phyloP scores from a whole-genome alignment of 768 basidiomycete genomes.

The Neoboletus brunneissimus region DNA sequence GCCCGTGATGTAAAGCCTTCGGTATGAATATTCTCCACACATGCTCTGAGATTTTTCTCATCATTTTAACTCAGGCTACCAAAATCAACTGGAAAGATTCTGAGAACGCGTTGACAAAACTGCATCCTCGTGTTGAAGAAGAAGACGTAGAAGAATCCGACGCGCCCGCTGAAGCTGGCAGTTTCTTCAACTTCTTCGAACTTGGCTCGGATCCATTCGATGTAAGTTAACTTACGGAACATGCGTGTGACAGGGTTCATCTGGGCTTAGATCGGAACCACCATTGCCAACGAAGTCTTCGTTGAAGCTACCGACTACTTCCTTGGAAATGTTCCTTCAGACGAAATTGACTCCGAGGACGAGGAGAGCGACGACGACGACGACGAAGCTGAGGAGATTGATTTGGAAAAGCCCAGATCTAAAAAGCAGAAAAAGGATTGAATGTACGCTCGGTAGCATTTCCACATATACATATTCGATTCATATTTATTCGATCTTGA shows the following conservation, averaged over 20 bases:
- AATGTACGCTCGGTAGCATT: slow-evolving; percentile 16
- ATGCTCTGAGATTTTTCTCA: not conserved
- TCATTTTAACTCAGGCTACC: slow-evolving; percentile 41
- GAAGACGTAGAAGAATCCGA: slow-evolving; percentile 58
- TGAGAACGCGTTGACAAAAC: slow-evolving; percentile 70
- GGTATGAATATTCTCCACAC: slow-evolving; percentile 39
- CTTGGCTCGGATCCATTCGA: slow-evolving; percentile 60
- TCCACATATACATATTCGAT: slow-evolving; percentile 13
- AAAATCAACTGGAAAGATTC: slow-evolving; percentile 83
- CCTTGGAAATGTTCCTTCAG: slow-evolving; percentile 60
- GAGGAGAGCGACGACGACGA: slow-evolving; percentile 70
- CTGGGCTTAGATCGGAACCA: slow-evolving; percentile 57
- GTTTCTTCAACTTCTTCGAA: slow-evolving; percentile 90
- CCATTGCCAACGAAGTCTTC: slow-evolving; percentile 76
- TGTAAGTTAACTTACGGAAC: slow-evolving; percentile 40
- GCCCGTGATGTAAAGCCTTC: slow-evolving; percentile 66
- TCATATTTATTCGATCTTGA: slow-evolving; percentile 29
- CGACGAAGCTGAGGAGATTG: slow-evolving; percentile 82
- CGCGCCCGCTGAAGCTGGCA: slow-evolving; percentile 62
- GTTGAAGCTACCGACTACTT: slow-evolving; percentile 81
- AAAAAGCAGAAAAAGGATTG: slow-evolving; percentile 62
- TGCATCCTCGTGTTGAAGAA: slow-evolving; percentile 64
- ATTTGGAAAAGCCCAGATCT: slow-evolving; percentile 76
- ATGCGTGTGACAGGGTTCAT: slow-evolving; percentile 7
- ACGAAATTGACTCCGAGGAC: slow-evolving; percentile 63